Base-by-base conservation (phyloP, 352 stramenopile species). In the Globisporangium paddicum region DNA sequence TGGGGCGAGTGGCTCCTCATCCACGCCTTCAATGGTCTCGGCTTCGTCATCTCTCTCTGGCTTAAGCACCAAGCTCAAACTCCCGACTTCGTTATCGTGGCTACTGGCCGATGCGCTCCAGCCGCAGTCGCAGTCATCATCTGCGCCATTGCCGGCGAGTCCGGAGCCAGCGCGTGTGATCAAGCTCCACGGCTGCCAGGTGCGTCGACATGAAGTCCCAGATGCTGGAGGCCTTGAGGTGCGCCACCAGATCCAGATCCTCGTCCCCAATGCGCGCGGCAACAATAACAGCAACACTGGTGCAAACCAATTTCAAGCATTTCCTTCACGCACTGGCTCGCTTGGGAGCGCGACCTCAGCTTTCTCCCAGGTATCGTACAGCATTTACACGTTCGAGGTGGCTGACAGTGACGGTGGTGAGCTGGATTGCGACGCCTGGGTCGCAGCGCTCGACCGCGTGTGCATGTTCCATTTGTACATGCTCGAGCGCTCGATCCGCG, bases 51-150 rank as follows among this genome's bases (percentile, higher is more conserved):
- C 61, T 3, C 55, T 70, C 42, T 48, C 60, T 41, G 61, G 57
- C 8, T 60, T 75, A 21, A 57, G 55, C 52, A 67, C 25, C 18
- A 77, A 77, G 25, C 72, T 84, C 47, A 73, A 71, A 35, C 42
- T 87, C 19, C 63, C 78, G n/a, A 69, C 65, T 13, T 86, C 79
- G 1, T 63, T 89, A 19, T 77, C 79, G 26, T 79, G 74, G 66
- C 66, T 87, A 37, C 70, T 87, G 30, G 75, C 66, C 5, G 76
- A 89, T 44, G 65, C 77, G 0, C 66, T 78, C 32, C 70, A 80
- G 49, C 44, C 30, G 23, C 23, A 28, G 44, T 9, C 28, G 13
- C 44, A 26, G 5, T 6, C 26, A 11, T 2, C 64, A 3, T 48
- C 52, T 0, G 1, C 30, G 2, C 21, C 25, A 25, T 32, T 67